Evolutionary conservation across 768 basidiomycete species (phyloP).

Genomic region (Tephrocybe rancida): DNA sequence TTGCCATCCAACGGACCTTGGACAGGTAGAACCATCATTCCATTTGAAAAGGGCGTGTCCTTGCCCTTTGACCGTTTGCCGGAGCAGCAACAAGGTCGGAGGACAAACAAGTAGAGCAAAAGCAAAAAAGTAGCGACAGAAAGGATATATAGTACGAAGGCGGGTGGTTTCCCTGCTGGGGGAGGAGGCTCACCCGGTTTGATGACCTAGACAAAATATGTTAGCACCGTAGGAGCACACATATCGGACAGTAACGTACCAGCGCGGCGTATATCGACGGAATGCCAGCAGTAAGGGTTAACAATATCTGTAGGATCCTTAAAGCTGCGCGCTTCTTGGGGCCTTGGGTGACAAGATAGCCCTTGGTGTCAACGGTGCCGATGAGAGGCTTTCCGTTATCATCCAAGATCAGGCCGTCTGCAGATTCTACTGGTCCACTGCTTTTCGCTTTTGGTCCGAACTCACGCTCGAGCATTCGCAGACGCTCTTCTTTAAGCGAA

Average conservation of each 20-base stretch:
- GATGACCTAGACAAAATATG: constrained; percentile 42
- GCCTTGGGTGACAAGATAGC: constrained; percentile 62
- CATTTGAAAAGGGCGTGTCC: constrained; percentile 32
- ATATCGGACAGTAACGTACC: constrained; percentile 37
- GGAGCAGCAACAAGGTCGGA: constrained; percentile 59
- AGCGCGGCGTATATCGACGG: constrained; percentile 66
- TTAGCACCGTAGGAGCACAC: constrained; percentile 9
- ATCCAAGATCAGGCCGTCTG: constrained; percentile 33
- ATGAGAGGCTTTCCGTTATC: constrained; percentile 52
- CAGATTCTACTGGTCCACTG: constrained; percentile 22
- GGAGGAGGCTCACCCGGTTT: constrained; percentile 55
- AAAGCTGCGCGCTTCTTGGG: constrained; percentile 58
- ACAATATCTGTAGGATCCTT: constrained; percentile 48
- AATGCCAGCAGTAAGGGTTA: constrained; percentile 53
- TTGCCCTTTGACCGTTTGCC: constrained; percentile 32
- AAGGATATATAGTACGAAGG: constrained; percentile 59
- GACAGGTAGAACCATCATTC: constrained; percentile 68
- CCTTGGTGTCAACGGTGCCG: constrained; percentile 61
- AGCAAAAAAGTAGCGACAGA: constrained; percentile 54
- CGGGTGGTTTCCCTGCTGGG: constrained; percentile 50
- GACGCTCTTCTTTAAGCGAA: constrained; percentile 64
- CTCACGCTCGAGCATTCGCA: constrained; percentile 72
- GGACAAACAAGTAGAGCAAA: constrained; percentile 55
- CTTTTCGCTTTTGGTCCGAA: constrained; percentile 49
- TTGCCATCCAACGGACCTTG: constrained; percentile 49